Base-by-base conservation (phyloP, 345 rosid genomes). In the Eucalyptus curtisii region DNA sequence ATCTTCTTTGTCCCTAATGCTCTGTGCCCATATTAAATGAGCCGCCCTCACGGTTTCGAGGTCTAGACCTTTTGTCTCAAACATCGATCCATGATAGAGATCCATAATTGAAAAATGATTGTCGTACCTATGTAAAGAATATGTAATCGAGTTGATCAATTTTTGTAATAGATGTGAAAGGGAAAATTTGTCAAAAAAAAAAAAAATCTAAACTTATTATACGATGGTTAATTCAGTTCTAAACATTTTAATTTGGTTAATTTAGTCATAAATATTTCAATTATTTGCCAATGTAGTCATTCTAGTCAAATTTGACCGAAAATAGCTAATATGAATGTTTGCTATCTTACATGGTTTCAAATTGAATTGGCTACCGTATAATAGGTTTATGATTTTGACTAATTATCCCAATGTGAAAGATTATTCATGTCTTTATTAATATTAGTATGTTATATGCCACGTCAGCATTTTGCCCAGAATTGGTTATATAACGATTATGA, bases 161-260 rank as follows among this genome's bases (percentile, higher is more conserved):
- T 66, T 8, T 15, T 31, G 42, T n/a, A 66, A 31, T 66, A 66
- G 17, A 31, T 66, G 42, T 31, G 79, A 31, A 31, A 31, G 42
- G 79, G 79, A 66, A 31, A 16, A 14, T 15, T 66, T 66, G 20
- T 16, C 57, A 52, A 52, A 52, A 17, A 17, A n/a, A n/a, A n/a
- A n/a, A n/a, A 52, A 19, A 52, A 52, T 52, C 25, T 4, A 9
- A 31, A 15, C 24, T 14, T 9, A 66, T 31, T 31, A 4, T 31
- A 66, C 0, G 3, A 7, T 9, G 12, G 4, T 7, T 5, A 66
- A 66, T 8, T 66, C 11, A 31, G 3, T 66, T 9, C 0, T 66
- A 31, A 31, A 31, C 3, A 15, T 66, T n/a, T 31, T 10, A 66
- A 31, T 66, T 30, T 64, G 5, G 10, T 14, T 13, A 6, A 13